Percentiles rank a stretch among this genome's conserved stretches.
Evolutionary conservation across 805 yeast genomes (phyloP).

Genomic region (Clavispora vitiphila): DNA sequence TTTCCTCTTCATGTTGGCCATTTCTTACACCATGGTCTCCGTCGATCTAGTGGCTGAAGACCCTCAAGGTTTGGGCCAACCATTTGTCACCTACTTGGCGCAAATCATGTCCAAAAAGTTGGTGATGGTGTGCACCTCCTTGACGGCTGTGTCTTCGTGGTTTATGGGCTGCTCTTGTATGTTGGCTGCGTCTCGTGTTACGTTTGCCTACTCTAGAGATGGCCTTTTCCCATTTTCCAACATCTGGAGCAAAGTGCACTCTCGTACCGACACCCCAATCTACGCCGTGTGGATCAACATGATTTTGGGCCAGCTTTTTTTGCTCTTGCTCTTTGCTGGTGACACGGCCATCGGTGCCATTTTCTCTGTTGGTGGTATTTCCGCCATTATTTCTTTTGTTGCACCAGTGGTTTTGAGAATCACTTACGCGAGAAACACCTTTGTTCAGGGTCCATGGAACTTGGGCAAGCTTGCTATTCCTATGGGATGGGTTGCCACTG

Average conservation of each 20-base stretch:
- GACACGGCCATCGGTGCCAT: constrained; percentile 64
- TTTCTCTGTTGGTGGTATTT: constrained; percentile 68
- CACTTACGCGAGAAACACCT: constrained; percentile 47
- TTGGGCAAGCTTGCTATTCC: constrained; percentile 50
- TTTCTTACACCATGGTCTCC: constrained; percentile 56
- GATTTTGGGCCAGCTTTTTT: constrained; percentile 48
- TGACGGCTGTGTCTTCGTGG: constrained; percentile 41
- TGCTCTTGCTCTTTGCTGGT: constrained; percentile 58
- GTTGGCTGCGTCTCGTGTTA: constrained; percentile 63
- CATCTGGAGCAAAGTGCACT: constrained; percentile 46
- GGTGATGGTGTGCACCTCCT: constrained; percentile 38
- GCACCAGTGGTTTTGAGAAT: constrained; percentile 57
- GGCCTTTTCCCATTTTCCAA: constrained; percentile 58
- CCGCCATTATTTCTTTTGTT: constrained; percentile 63
- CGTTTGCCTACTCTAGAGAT: constrained; percentile 65
- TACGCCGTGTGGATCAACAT: constrained; percentile 60
- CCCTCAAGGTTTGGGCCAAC: constrained; percentile 50
- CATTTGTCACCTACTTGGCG: constrained; percentile 49
- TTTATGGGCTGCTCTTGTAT: constrained; percentile 56
- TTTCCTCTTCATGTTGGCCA: constrained; percentile 52
- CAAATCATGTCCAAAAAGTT: constrained; percentile 42
- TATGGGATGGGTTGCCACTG: constrained; percentile 43
- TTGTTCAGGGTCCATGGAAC: constrained; percentile 64
- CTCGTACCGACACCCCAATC: constrained; percentile 54
- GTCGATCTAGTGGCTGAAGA: constrained; percentile 42